Percentiles rank a stretch among this genome's conserved stretches.
Evolutionary conservation across 1,139 yeast species (phyloP).

Genomic region (Zygoascus sp.): DNA sequence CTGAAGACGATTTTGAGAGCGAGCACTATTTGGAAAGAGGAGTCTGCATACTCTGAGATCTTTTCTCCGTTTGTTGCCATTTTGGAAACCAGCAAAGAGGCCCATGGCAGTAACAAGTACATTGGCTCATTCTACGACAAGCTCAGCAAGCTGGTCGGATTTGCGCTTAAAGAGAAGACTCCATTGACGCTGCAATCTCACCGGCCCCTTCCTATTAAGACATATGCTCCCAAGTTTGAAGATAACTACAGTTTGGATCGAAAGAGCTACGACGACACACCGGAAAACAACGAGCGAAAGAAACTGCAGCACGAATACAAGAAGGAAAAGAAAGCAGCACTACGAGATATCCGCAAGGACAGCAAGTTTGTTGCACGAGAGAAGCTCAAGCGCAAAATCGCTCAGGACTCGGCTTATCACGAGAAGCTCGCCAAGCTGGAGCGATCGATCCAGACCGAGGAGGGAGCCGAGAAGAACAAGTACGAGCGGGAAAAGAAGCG

Average conservation of each 20-base stretch:
- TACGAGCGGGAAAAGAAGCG: slow-evolving; percentile 80
- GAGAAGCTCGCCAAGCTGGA: slow-evolving; percentile 82
- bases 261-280: slow-evolving; percentile 83
- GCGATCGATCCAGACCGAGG: slow-evolving; percentile 82
- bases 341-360: slow-evolving; percentile 89
- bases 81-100: slow-evolving; percentile 14
- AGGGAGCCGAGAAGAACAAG: slow-evolving; percentile 89
- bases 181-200: slow-evolving; percentile 89
- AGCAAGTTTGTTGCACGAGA: slow-evolving; percentile 83
- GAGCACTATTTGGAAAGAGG: slow-evolving; percentile 55
- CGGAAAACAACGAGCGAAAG: slow-evolving; percentile 72
- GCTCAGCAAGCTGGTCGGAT: slow-evolving; percentile 47
- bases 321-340: slow-evolving; percentile 83
- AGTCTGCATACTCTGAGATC: slow-evolving; percentile 58
- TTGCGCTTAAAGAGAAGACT: slow-evolving; percentile 49
- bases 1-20: slow-evolving; percentile 17
- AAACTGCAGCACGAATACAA: slow-evolving; percentile 82
- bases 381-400: slow-evolving; percentile 72
- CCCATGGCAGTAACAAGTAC: slow-evolving; percentile 1
- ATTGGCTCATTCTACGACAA: slow-evolving; percentile 28
- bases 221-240: slow-evolving; percentile 87
- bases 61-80: slow-evolving; percentile 39
- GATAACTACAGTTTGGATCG: slow-evolving; percentile 94
- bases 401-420: slow-evolving; percentile 74
- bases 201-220: slow-evolving; percentile 76